Base-by-base conservation (phyloP, 2,329 filamentous ascomycete genomes). In the Trichophyton mentagrophytes region DNA sequence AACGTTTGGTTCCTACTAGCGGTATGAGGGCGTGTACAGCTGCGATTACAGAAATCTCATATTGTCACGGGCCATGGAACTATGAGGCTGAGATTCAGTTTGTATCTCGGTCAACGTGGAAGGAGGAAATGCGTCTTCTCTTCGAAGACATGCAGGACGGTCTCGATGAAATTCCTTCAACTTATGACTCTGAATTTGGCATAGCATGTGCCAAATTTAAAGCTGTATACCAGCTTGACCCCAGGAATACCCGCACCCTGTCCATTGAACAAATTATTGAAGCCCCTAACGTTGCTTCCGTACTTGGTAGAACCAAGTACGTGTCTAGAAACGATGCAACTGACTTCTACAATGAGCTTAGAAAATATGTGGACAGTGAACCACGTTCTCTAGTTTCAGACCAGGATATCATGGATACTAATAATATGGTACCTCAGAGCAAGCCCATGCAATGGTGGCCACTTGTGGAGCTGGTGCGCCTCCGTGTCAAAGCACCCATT, bases 21-120 rank as follows among this genome's bases (percentile, higher is more conserved):
- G 82, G 82, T 66, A 81, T 85, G 78, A 72, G 81, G 30, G 83
- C 83, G 0, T 85, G 82, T 61, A 86, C 83, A 0, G 82, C 82
- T 0, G 80, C 82, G 0, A 77, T 84, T 0, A 86, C 82, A 0
- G 82, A 86, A 65, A 76, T 86, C 1, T 78, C 78, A 0, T 85
- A 77, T 69, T 85, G 85, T 58, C 15, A 76, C 25, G 77, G 72
- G 6, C 66, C 74, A 0, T 67, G 77, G 3, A 69, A 73, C 0
- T 86, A 85, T 64, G 70, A 73, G 1, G 83, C 81, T 0, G 78
- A 83, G 56, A 76, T 86, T 11, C 79, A 85, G 58, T 86, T 85
- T 66, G 79, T 86, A 55, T 69, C 72, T 9, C 64, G 59, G 0
- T 71, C 74, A 0, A 79, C 83, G 2, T 85, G 83, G 83, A 66